Base-by-base conservation (phyloP, 306 rosid genomes). In the Prunus mongolica region DNA sequence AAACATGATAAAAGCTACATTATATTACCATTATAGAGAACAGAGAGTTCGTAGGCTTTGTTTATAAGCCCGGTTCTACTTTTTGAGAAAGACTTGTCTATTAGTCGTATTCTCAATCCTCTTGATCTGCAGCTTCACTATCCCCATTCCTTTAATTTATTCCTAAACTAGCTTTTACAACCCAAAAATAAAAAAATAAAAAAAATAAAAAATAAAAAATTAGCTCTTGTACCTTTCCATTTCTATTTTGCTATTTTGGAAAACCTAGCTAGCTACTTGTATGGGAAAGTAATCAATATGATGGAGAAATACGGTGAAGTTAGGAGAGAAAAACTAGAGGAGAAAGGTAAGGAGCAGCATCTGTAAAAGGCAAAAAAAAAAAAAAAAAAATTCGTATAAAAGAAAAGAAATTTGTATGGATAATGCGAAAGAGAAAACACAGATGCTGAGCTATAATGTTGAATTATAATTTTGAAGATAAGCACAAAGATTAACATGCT, bases 21-120 rank as follows among this genome's bases (percentile, higher is more conserved):
- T 24, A 24, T 24, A 87, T 89, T 88, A 79, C 89, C 89, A 73
- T 91, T 91, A 60, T 92, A 91, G 0, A 91, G 94, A 80, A 91
- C 92, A 66, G 94, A 89, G 69, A 89, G 86, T 76, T 91, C 92
- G 45, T 86, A 91, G 76, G 94, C 91, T 82, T 91, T 91, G 73
- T 89, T 89, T 78, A 88, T 80, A 18, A 91, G 78, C 6, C 94
- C 91, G 69, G 83, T 89, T 75, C 91, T 91, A 65, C 91, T 83
- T 78, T 91, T 89, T 1, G 89, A 91, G 91, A 89, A 89, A 66
- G 75, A 91, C 89, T 72, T 89, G 91, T 77, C 97, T 88, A 41
- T 89, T 89, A 6, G 92, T 83, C 55, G 69, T 71, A 69, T 84
- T 87, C 79, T 89, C 97, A 65, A 87, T 89, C 68, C 86, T 87